Conservation (phyloP, 1,284 basidiomycete genomes). For the Sanghuangporus baumii region DNA sequence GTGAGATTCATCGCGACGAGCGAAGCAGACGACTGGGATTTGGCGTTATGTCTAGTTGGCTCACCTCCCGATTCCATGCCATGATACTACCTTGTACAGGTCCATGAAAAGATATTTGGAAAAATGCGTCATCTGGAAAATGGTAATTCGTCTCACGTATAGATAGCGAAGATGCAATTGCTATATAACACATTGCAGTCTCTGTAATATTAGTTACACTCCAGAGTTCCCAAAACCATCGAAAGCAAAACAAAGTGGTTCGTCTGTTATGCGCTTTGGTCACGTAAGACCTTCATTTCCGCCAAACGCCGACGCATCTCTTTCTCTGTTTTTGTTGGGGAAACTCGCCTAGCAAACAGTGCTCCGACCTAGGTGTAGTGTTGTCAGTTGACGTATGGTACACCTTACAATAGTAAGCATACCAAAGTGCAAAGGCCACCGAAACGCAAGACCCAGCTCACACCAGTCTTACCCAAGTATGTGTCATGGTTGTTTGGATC, state of each 20-base stretch:
- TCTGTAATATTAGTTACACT: neutral
- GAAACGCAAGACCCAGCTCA: conserved; percentile 91
- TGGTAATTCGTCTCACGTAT: neutral
- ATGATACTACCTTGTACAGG: neutral
- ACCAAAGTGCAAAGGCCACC: conserved; percentile 81
- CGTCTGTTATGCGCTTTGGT: conserved; percentile 36
- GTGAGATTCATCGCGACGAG: conserved; percentile 17
- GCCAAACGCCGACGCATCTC: conserved; percentile 78
- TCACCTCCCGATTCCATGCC: neutral
- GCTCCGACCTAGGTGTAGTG: conserved; percentile 48
- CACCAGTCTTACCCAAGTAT: conserved; percentile 78
- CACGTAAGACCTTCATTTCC: conserved; percentile 66
- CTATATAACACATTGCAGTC: neutral
- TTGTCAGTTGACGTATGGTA: neutral
- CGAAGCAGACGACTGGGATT: conserved; percentile 19
- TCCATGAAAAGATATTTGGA: neutral
- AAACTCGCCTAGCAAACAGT: conserved; percentile 68
- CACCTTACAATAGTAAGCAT: conserved; percentile 23
- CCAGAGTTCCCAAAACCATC: neutral
- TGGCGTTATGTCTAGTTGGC: conserved; percentile 19
- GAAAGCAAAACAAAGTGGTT: conserved; percentile 14
- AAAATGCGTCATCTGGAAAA: neutral
- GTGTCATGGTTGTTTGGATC: conserved; percentile 44
- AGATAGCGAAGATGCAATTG: neutral
- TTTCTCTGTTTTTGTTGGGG: conserved; percentile 84